Evolutionary conservation across 2,329 filamentous ascomycete genomes (phyloP).

Genomic region (Tolypocladium endophyticum): DNA sequence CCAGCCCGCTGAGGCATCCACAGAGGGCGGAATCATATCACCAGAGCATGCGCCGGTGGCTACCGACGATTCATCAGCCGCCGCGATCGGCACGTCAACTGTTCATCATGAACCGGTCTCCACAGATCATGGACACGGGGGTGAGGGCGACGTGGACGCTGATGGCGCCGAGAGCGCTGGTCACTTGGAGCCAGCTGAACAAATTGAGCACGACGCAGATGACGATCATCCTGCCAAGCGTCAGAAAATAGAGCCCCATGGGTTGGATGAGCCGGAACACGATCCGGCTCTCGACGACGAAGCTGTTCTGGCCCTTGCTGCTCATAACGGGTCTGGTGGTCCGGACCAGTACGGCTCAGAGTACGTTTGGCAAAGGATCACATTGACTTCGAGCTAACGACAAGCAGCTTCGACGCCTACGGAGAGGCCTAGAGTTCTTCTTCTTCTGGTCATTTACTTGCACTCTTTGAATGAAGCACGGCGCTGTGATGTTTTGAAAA

Average conservation of each 20-base stretch:
- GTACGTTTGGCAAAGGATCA: slow-evolving; percentile 20
- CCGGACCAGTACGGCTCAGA: slow-evolving; percentile 29
- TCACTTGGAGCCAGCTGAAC: slow-evolving; percentile 3
- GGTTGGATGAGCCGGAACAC: slow-evolving; percentile 14
- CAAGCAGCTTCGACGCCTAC: slow-evolving; percentile 26
- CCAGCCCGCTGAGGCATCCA: neutral
- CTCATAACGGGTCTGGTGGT: slow-evolving; percentile 25
- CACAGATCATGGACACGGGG: neutral
- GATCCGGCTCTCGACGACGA: slow-evolving; percentile 33
- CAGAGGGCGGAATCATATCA: neutral
- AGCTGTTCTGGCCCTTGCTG: slow-evolving; percentile 36
- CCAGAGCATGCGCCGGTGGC: neutral
- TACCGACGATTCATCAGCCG: neutral
- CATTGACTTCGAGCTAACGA: neutral
- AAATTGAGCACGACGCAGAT: slow-evolving; percentile 13
- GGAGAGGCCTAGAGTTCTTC: slow-evolving; percentile 22
- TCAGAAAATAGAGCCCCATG: slow-evolving; percentile 22
- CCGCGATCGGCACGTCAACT: neutral
- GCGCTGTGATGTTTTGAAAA: neutral
- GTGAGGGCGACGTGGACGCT: slow-evolving; percentile 1
- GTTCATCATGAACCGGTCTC: neutral
- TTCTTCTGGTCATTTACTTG: neutral
- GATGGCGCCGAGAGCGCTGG: slow-evolving; percentile 3
- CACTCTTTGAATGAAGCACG: neutral
- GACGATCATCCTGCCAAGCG: slow-evolving; percentile 30